phyloP scores from a whole-genome alignment of 2,329 filamentous ascomycete genomes.

The Cladosporium sphaerospermum region DNA sequence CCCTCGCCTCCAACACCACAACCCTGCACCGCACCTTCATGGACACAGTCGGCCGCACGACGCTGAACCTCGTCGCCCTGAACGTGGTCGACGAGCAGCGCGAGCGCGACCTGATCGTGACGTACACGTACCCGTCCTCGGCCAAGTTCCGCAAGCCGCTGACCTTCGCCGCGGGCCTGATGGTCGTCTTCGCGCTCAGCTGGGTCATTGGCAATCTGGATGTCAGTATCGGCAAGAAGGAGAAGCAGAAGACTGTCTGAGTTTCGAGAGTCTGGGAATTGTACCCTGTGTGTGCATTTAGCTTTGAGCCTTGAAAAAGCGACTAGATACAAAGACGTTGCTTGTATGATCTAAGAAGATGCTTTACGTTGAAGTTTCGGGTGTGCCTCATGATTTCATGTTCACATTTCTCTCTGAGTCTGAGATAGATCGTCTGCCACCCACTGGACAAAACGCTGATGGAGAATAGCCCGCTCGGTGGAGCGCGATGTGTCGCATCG shows the following conservation, averaged over 20 bases:
- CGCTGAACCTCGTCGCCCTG: constrained; percentile 69
- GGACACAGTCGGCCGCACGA: constrained; percentile 84
- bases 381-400: too few relatives aligned
- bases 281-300: too few relatives aligned
- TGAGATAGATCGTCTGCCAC: too few relatives aligned
- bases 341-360: too few relatives aligned
- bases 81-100: constrained; percentile 89
- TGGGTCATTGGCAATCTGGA: constrained; percentile 75
- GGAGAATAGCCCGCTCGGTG: too few relatives aligned
- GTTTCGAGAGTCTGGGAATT: too few relatives aligned
- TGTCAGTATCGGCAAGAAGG: constrained; percentile 60
- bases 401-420: too few relatives aligned
- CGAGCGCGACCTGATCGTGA: constrained; percentile 75
- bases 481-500: too few relatives aligned
- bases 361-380: too few relatives aligned
- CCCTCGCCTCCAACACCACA: constrained; percentile 56
- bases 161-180: constrained; percentile 66
- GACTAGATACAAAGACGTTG: too few relatives aligned
- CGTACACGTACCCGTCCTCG: constrained; percentile 74
- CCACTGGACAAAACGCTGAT: too few relatives aligned
- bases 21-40: constrained; percentile 81
- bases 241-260: constrained; percentile 12
- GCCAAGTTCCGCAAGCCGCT: constrained; percentile 80
- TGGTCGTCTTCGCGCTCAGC: constrained; percentile 66
- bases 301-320: too few relatives aligned